phyloP scores from a whole-genome alignment of 768 basidiomycete genomes.

The Auricularia auricula-judae region DNA sequence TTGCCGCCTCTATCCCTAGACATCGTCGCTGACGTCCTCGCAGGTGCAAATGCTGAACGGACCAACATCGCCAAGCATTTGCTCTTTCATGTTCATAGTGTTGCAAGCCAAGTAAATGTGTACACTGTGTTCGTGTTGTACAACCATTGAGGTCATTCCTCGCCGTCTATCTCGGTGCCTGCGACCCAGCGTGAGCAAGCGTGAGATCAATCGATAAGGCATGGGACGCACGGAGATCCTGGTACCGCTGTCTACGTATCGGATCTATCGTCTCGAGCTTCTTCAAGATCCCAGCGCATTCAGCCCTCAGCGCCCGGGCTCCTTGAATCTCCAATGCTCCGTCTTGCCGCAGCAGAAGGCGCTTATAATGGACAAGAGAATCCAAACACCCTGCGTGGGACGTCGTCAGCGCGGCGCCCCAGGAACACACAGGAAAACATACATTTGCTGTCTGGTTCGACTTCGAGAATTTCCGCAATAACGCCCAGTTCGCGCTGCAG shows the following conservation, averaged over 20 bases:
- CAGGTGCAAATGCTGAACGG: constrained; percentile 43
- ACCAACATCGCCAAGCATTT: not conserved
- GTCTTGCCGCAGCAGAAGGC: constrained; percentile 46
- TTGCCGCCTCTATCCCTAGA: not conserved
- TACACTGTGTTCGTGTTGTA: not conserved
- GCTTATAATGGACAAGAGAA: constrained; percentile 76
- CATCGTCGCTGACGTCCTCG: not conserved
- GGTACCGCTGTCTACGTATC: constrained; percentile 54
- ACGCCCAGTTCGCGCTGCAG: constrained; percentile 65
- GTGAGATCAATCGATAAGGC: constrained; percentile 8
- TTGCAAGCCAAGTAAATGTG: not conserved
- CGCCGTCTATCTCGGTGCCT: constrained; percentile 1
- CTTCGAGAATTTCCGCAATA: constrained; percentile 74
- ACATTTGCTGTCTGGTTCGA: constrained; percentile 94
- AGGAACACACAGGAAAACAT: constrained; percentile 14
- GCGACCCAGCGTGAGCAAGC: constrained; percentile 23
- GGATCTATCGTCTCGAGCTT: constrained; percentile 56
- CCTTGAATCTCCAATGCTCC: constrained; percentile 19
- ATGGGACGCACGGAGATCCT: constrained; percentile 30
- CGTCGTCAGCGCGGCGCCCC: constrained; percentile 3
- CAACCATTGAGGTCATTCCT: constrained; percentile 3
- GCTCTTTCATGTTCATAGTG: not conserved
- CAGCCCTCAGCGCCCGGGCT: constrained; percentile 21
- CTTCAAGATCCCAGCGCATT: constrained; percentile 41
- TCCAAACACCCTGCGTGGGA: constrained; percentile 81